These are phyloP conservation scores for Alternaria hordeiaustralica DNA, from an alignment of 2,329 filamentous ascomycete species.

Conservation along the genomic window DNA sequence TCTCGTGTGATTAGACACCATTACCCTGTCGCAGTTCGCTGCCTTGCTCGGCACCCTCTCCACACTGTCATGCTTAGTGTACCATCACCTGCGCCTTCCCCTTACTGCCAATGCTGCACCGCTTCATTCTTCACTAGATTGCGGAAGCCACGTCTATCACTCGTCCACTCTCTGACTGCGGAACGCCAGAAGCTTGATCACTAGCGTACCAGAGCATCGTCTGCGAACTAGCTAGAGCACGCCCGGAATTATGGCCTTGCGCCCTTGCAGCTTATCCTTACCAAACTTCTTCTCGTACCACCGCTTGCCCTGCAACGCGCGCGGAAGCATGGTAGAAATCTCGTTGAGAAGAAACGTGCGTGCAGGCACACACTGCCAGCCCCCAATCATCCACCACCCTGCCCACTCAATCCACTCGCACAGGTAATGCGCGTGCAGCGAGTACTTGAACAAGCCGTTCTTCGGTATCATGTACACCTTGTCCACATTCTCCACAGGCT, in stretches of 20 bases:
- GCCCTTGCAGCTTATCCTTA: conserved; percentile 74
- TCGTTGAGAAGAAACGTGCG: conserved; percentile 86
- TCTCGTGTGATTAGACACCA: conserved; percentile 1
- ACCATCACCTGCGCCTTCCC: neutral
- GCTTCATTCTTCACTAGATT: neutral
- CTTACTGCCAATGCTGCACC: conserved; percentile 2
- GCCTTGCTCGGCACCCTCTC: neutral
- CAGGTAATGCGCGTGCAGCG: conserved; percentile 93
- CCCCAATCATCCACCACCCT: conserved; percentile 81
- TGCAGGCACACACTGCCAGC: conserved; percentile 72
- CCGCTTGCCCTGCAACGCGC: conserved; percentile 77
- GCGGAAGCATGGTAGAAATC: conserved; percentile 85
- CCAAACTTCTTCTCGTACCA: conserved; percentile 95
- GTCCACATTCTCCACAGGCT: conserved; percentile 62
- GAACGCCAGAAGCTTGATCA: neutral
- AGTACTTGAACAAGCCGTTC: conserved; percentile 79
- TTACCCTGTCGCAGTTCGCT: neutral
- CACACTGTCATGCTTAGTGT: conserved; percentile 15
- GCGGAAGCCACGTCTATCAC: neutral
- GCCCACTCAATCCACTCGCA: conserved; percentile 96
- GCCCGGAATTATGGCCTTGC: conserved; percentile 75
- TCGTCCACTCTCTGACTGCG: neutral
- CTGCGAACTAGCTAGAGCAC: conserved; percentile 49
- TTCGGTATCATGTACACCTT: conserved; percentile 90
- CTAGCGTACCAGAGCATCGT: neutral